These are phyloP conservation scores for Chlorociboria aeruginascens DNA, from an alignment of 495 filamentous ascomycete genomes.

Conservation along the genomic window DNA sequence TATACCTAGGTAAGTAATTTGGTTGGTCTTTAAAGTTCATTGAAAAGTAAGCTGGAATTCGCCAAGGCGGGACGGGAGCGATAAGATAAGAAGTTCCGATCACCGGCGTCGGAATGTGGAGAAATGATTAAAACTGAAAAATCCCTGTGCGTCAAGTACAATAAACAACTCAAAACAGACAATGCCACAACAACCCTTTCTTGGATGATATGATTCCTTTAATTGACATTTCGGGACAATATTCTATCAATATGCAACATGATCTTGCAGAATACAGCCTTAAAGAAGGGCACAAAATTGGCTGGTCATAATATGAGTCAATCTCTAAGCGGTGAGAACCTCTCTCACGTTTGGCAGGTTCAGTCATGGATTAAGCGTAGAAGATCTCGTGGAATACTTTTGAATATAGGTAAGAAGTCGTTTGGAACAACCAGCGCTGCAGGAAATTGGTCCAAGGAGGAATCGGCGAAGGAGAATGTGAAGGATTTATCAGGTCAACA, in stretches of 20 bases:
- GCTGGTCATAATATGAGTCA: conserved; percentile 19
- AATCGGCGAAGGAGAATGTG: conserved; percentile 15
- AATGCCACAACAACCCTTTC: too few relatives aligned
- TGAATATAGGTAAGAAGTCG: neutral
- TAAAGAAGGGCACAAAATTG: conserved; percentile 16
- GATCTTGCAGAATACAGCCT: conserved; percentile 16
- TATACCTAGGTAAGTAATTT: too few relatives aligned
- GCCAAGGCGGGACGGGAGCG: too few relatives aligned
- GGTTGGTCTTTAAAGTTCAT: too few relatives aligned
- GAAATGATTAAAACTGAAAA: too few relatives aligned
- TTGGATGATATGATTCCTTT: neutral
- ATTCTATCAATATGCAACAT: conserved; percentile 18
- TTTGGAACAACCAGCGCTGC: conserved; percentile 2
- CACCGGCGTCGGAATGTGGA: too few relatives aligned
- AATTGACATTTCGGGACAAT: conserved; percentile 5
- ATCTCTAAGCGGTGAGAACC: conserved; percentile 3
- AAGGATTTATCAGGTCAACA: conserved; percentile 16
- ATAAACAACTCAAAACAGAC: too few relatives aligned
- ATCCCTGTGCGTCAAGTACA: too few relatives aligned
- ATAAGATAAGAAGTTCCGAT: too few relatives aligned
- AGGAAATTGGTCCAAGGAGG: conserved; percentile 13
- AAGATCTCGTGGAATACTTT: neutral
- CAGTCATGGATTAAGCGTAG: conserved; percentile 6
- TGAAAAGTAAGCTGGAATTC: too few relatives aligned
- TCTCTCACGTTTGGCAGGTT: conserved; percentile 32